A percentile compares a stretch with the other conserved stretches of the same genome.
Conservation (phyloP, 108 stramenopile species). For the Fragilaria crotonensis region DNA sequence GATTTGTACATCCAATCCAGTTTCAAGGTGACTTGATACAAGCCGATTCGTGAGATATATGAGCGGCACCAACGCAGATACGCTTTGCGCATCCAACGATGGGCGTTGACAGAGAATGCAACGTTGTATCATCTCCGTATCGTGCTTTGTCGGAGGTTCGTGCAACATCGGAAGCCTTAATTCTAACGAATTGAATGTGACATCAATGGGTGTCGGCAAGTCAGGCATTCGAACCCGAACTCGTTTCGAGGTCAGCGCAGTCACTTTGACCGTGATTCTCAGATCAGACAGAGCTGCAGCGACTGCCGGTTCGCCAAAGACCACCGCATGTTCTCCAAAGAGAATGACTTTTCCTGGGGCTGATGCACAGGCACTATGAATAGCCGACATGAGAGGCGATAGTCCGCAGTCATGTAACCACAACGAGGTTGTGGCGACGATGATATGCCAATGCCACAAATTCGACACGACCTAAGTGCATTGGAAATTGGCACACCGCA, state of each 20-base stretch:
- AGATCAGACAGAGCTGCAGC: conserved; percentile 51
- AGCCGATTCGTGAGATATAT: neutral
- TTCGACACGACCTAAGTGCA: too few species aligned
- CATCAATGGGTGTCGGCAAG: conserved; percentile 4
- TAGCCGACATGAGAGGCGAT: too few species aligned
- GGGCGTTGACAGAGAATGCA: neutral
- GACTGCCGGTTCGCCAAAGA: conserved; percentile 41
- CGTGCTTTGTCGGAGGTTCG: conserved; percentile 14
- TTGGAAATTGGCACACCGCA: too few species aligned
- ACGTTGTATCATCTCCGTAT: conserved; percentile 2
- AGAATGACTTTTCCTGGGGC: conserved; percentile 60
- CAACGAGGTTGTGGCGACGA: too few species aligned
- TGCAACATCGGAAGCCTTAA: neutral
- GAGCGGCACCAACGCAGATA: conserved; percentile 2
- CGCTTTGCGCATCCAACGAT: neutral
- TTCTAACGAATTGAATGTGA: neutral
- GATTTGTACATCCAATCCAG: conserved; percentile 7
- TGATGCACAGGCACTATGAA: conserved; percentile 16
- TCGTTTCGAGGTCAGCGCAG: neutral
- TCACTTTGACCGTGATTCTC: conserved; percentile 14
- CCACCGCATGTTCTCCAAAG: conserved; percentile 65
- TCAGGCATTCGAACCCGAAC: conserved; percentile 11
- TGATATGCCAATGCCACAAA: too few species aligned
- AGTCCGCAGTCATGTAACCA: too few species aligned
- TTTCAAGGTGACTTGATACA: conserved; percentile 1